phyloP scores from a whole-genome alignment of 768 basidiomycete genomes.

The Cubamyces sp. region DNA sequence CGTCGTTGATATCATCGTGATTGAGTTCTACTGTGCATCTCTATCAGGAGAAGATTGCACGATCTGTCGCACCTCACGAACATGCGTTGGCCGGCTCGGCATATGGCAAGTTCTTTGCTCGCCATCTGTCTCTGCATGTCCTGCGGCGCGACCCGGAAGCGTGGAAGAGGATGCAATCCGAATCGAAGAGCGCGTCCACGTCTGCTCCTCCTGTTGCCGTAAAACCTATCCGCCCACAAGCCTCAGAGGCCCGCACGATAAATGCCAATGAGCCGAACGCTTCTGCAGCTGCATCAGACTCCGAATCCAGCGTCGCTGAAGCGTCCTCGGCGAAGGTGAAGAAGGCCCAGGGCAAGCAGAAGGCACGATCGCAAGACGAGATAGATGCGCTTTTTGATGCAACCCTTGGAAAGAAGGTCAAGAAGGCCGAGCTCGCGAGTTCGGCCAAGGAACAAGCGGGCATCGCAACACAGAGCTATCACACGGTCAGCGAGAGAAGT shows the following conservation, averaged over 20 bases:
- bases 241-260: not conserved
- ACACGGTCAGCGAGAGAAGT: slow-evolving; percentile 1
- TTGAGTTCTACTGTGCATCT: not conserved
- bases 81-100: slow-evolving; percentile 72
- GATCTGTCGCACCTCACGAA: slow-evolving; percentile 74
- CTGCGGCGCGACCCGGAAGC: slow-evolving; percentile 79
- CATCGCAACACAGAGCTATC: slow-evolving; percentile 10
- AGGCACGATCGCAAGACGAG: slow-evolving; percentile 56
- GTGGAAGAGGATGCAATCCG: slow-evolving; percentile 73
- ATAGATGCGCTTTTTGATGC: slow-evolving; percentile 75
- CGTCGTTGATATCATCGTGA: not conserved
- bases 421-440: slow-evolving; percentile 50
- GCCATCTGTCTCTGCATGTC: slow-evolving; percentile 77
- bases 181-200: slow-evolving; percentile 29
- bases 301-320: not conserved
- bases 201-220: slow-evolving; percentile 21
- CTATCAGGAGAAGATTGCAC: slow-evolving; percentile 86
- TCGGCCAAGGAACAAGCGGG: slow-evolving; percentile 13
- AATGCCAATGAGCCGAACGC: not conserved
- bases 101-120: slow-evolving; percentile 87
- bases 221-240: not conserved
- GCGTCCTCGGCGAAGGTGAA: slow-evolving; percentile 27
- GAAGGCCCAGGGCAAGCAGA: slow-evolving; percentile 57
- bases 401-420: slow-evolving; percentile 59
- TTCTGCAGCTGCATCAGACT: not conserved